A percentile compares a stretch with the other conserved stretches of the same genome.
Conservation (phyloP, 768 basidiomycete genomes). For the Daedalea quercina region DNA sequence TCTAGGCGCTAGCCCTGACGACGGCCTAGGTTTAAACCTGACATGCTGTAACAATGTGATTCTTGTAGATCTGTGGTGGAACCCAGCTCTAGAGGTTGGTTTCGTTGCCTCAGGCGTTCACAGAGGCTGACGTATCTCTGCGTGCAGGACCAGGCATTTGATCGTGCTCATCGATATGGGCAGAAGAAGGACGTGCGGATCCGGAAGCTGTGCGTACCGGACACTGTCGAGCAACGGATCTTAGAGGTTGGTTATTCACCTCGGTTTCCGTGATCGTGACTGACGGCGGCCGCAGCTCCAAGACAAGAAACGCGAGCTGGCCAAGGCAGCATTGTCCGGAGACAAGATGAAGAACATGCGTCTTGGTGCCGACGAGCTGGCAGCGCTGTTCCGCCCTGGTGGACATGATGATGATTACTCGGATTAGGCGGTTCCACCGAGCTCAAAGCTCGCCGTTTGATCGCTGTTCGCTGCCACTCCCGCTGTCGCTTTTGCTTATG, state of each 20-base stretch:
- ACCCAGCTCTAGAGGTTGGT: conserved; percentile 77
- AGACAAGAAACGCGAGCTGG: conserved; percentile 81
- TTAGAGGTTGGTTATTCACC: conserved; percentile 42
- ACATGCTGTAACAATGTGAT: conserved; percentile 94
- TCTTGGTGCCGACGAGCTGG: conserved; percentile 79
- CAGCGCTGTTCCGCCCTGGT: conserved; percentile 67
- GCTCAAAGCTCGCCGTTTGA: no score
- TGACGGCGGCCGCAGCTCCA: conserved; percentile 51
- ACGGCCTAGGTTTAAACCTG: conserved; percentile 88
- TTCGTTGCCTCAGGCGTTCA: conserved; percentile 16
- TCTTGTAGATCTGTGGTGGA: conserved; percentile 94
- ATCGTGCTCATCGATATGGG: conserved; percentile 85
- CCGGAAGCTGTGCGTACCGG: conserved; percentile 81
- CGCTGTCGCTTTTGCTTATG: no score
- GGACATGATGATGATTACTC: conserved; percentile 48
- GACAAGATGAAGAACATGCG: conserved; percentile 82
- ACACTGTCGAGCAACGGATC: conserved; percentile 86
- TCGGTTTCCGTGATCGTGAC: neutral
- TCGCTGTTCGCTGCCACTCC: no score
- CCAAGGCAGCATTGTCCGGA: conserved; percentile 80
- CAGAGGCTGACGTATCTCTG: neutral
- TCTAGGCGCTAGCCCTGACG: no score
- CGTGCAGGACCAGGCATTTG: conserved; percentile 82
- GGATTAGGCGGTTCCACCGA: no score
- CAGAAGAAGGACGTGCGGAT: conserved; percentile 85